Percentiles rank a stretch among this genome's conserved stretches.
Evolutionary conservation across 768 basidiomycete genomes (phyloP).

Genomic region (Amanita fuliginea): DNA sequence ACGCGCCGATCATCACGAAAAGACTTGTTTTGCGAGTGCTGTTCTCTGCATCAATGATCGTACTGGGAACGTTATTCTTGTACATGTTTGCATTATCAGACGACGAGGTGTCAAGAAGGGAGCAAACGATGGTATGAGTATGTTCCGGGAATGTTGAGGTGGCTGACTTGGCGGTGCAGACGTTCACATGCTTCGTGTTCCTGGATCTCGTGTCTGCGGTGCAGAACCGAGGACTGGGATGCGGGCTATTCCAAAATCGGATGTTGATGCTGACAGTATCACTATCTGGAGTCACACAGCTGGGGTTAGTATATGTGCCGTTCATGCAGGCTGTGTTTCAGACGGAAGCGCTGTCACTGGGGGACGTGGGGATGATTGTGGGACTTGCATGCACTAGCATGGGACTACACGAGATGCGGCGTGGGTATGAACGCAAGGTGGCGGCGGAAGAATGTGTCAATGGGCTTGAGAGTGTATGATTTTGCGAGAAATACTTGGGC

Average conservation of each 20-base stretch:
- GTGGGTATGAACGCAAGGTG: constrained; percentile 58
- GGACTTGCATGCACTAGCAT: constrained; percentile 56
- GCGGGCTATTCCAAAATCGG: constrained; percentile 72
- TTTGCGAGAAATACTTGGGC: too few species aligned
- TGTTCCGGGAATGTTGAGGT: neutral
- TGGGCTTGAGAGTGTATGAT: constrained; percentile 5
- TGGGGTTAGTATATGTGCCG: constrained; percentile 82
- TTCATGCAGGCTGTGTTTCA: constrained; percentile 91
- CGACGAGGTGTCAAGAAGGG: constrained; percentile 71
- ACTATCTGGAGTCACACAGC: constrained; percentile 74
- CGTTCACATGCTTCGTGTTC: constrained; percentile 95
- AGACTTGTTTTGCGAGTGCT: constrained; percentile 68
- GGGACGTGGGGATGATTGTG: constrained; percentile 66
- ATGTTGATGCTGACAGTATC: constrained; percentile 88
- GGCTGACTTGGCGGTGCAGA: constrained; percentile 34
- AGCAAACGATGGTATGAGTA: constrained; percentile 87
- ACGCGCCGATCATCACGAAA: constrained; percentile 76
- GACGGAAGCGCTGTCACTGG: constrained; percentile 63
- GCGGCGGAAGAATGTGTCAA: neutral
- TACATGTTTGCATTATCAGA: constrained; percentile 79
- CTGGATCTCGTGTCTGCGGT: constrained; percentile 92
- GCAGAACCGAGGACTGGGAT: constrained; percentile 88
- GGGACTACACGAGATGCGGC: constrained; percentile 63
- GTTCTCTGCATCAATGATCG: constrained; percentile 92
- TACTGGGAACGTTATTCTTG: constrained; percentile 78